Evolutionary conservation across 768 basidiomycete species (phyloP).

Genomic region (Suillus sp.): DNA sequence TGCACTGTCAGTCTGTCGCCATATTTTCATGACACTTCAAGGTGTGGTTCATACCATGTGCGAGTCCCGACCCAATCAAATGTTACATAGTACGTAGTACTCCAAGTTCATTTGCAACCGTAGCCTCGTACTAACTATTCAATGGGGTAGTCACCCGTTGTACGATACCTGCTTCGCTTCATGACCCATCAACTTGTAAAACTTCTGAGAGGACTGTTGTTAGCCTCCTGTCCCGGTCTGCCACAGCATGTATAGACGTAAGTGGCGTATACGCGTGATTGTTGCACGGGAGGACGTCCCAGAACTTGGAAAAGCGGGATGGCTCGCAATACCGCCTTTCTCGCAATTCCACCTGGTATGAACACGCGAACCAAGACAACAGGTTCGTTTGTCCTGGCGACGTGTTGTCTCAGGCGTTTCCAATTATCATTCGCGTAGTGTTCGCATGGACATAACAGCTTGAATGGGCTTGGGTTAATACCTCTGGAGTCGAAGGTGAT

Average conservation of each 20-base stretch:
- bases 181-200: background rate
- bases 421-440: constrained; percentile 25
- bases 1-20: background rate
- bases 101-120: background rate
- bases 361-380: constrained; percentile 30
- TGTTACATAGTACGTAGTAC: background rate
- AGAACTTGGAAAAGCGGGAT: constrained; percentile 26
- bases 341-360: constrained; percentile 29
- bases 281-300: constrained; percentile 4
- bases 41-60: background rate
- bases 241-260: constrained; percentile 28
- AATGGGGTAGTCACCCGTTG: background rate
- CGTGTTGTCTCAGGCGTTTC: constrained; percentile 25
- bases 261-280: constrained; percentile 16
- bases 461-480: constrained; percentile 26
- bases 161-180: background rate
- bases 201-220: background rate
- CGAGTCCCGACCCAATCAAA: background rate
- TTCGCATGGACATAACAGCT: constrained; percentile 29
- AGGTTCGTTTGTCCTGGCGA: constrained; percentile 16
- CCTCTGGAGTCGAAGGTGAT: constrained; percentile 26
- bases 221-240: constrained; percentile 8
- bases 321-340: constrained; percentile 30
- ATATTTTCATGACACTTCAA: background rate
- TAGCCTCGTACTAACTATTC: background rate